Evolutionary conservation across 352 stramenopile genomes (phyloP).

Genomic region (Aphanomyces astaci): DNA sequence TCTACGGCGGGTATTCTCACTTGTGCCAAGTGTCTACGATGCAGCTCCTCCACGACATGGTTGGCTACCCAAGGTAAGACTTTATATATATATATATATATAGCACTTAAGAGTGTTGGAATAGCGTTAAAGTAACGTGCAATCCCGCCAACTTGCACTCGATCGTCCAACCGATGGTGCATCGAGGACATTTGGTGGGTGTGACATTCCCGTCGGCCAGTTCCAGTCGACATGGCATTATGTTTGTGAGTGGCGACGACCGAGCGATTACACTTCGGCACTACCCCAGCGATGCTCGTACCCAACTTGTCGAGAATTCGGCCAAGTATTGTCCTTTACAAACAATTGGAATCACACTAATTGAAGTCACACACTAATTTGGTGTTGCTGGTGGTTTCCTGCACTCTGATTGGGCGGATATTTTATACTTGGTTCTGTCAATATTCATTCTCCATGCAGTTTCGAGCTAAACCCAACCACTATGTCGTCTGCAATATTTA

Average conservation of each 20-base stretch:
- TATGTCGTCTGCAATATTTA: too few species aligned
- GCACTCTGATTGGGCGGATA: too few species aligned
- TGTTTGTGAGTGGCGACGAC: not conserved
- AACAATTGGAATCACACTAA: too few species aligned
- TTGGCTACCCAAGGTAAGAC: conserved; percentile 4
- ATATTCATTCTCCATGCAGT: too few species aligned
- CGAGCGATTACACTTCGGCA: not conserved
- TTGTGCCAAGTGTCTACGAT: not conserved
- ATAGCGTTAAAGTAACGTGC: not conserved
- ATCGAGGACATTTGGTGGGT: not conserved
- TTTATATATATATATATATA: not conserved
- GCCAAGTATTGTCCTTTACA: too few species aligned
- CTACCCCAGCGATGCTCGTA: not conserved
- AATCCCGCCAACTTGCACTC: not conserved
- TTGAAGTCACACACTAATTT: too few species aligned
- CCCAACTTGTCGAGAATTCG: too few species aligned
- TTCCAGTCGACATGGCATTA: not conserved
- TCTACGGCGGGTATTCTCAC: not conserved
- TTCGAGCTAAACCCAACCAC: too few species aligned
- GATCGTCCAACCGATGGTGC: not conserved
- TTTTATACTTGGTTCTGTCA: too few species aligned
- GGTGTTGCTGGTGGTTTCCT: too few species aligned
- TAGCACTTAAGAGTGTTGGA: not conserved
- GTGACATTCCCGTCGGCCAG: not conserved
- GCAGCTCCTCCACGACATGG: not conserved